Base-by-base conservation (phyloP, 2,329 filamentous ascomycete species). In the Boeremia exigua region DNA sequence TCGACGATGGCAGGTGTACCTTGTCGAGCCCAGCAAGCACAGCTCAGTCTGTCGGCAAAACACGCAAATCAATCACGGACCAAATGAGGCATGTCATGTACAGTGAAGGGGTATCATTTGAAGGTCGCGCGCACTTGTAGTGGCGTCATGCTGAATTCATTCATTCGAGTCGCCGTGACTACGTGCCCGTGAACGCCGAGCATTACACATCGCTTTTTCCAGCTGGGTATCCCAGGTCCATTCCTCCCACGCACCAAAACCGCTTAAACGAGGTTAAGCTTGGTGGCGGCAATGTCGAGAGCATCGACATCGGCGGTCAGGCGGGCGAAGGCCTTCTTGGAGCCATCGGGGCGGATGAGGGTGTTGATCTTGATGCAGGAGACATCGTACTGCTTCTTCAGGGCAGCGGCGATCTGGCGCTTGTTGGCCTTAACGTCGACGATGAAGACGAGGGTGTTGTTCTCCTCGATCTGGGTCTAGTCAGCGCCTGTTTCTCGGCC, bases 381-480 rank as follows among this genome's bases (percentile, higher is more conserved):
- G 69, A 99, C 95, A 80, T 98, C 95, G 82, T 99, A 99, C 70
- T 98, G 89, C 89, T 95, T 96, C 92, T 98, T 99, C 71, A 99
- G 85, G 64, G 94, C 91, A 75, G 88, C 85, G 88, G 97, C 97
- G 85, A 99, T 99, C 86, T 99, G 95, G 79, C 92, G 88, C 91
- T 99, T 99, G 89, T 99, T 99, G 81, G 94, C 88, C 74, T 77
- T 77, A 81, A 94, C 84, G 72, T 97, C 90, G 77, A 96, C 92
- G 73, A 96, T 96, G 87, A 97, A 97, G 78, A 96, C 92, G 48
- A 99, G 88, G 70, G 95, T 99, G 88, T 99, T 99, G 88, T 99
- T 93, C 90, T 99, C 95, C 87, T 99, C 95, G 74, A 99, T 97
- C 90, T 63, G 50, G 7, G 7, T 14, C 30, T 38, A 12, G 40